phyloP scores from a whole-genome alignment of 768 basidiomycete genomes.

The Suillus clintonianus region DNA sequence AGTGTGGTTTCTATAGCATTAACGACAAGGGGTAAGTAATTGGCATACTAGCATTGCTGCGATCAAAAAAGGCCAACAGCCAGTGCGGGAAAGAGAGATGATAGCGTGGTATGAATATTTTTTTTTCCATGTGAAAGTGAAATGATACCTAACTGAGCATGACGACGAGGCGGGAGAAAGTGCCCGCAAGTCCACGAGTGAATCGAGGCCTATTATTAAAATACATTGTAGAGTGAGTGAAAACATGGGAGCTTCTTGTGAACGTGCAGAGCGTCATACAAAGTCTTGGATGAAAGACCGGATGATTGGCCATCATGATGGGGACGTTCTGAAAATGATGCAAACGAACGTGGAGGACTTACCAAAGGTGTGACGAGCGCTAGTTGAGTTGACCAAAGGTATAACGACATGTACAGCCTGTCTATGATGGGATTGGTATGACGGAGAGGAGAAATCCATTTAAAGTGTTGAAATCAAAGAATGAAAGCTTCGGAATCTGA shows the following conservation, averaged over 20 bases:
- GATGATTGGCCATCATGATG: conserved; percentile 1
- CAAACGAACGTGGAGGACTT: not conserved
- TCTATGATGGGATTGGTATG: conserved; percentile 18
- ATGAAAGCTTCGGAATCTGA: conserved; percentile 29
- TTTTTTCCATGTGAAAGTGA: not conserved
- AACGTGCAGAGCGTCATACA: not conserved
- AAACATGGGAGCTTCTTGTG: not conserved
- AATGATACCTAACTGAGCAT: not conserved
- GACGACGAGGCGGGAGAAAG: conserved; percentile 1
- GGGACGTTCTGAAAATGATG: not conserved
- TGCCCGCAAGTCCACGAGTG: not conserved
- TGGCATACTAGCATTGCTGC: not conserved
- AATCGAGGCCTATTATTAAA: not conserved
- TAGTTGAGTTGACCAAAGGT: conserved; percentile 6
- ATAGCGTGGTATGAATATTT: not conserved
- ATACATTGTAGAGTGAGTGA: not conserved
- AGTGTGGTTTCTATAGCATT: not conserved
- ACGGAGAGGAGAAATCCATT: conserved; percentile 26
- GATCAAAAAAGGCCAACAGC: not conserved
- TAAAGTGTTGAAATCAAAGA: conserved; percentile 24
- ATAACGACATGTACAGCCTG: conserved; percentile 4
- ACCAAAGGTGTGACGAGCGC: not conserved
- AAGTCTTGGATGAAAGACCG: not conserved
- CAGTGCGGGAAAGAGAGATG: not conserved
- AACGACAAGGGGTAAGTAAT: not conserved